A percentile compares a stretch with the other conserved stretches of the same genome.
Conservation (phyloP, 1,284 basidiomycete genomes). For the Fomitopsis schrenkii region DNA sequence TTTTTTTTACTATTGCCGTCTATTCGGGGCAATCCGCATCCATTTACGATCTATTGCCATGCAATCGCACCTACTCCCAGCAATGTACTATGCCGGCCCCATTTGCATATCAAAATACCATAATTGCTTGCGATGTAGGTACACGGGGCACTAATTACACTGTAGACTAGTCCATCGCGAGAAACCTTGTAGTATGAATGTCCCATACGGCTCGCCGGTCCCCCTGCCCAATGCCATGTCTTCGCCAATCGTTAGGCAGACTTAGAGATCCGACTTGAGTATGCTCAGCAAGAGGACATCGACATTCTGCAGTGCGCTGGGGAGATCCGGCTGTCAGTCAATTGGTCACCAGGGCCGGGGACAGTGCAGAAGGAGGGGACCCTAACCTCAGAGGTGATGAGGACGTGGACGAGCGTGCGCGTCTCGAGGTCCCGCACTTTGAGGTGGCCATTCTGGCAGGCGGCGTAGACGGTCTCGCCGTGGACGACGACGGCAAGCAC, state of each 20-base stretch:
- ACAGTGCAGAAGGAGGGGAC: background rate
- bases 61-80: no score
- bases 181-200: no score
- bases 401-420: constrained; percentile 77
- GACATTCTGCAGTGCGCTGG: constrained; percentile 40
- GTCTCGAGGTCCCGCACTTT: constrained; percentile 92
- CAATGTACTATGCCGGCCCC: no score
- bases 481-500: constrained; percentile 78
- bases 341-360: background rate
- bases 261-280: constrained; percentile 75
- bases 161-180: no score
- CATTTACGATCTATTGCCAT: no score
- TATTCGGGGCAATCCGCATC: no score
- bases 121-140: no score
- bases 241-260: constrained; percentile 79
- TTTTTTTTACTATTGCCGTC: no score
- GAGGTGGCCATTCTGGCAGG: constrained; percentile 91
- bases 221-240: no score
- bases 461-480: constrained; percentile 85
- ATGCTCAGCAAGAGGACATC: constrained; percentile 81
- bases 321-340: background rate
- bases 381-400: constrained; percentile 78
- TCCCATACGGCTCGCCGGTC: no score
- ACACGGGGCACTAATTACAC: no score
- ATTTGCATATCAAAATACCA: no score